These are phyloP conservation scores for Lactarius vividus DNA, from an alignment of 768 basidiomycete species.

Conservation along the genomic window DNA sequence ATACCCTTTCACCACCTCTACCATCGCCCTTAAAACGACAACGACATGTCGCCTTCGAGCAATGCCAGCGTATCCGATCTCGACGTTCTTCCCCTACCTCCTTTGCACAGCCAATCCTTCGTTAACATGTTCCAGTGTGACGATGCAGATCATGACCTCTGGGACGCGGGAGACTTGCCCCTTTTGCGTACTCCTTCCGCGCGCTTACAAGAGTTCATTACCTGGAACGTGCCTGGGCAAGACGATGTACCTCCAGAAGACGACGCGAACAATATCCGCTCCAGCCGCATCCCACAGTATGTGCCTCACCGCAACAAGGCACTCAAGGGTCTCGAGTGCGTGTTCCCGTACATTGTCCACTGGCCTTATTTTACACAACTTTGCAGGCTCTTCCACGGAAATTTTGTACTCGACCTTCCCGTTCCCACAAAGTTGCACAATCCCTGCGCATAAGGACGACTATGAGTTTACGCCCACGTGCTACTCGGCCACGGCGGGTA, in stretches of 20 bases:
- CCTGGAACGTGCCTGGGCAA: slow-evolving; percentile 44
- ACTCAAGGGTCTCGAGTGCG: slow-evolving; percentile 84
- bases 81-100: no score
- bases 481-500: slow-evolving; percentile 85
- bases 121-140: no score
- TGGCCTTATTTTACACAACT: neutral
- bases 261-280: slow-evolving; percentile 56
- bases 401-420: slow-evolving; percentile 85
- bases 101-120: no score
- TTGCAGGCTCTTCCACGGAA: slow-evolving; percentile 79
- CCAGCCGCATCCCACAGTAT: slow-evolving; percentile 87
- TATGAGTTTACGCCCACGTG: slow-evolving; percentile 97
- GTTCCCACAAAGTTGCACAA: slow-evolving; percentile 88
- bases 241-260: slow-evolving; percentile 40
- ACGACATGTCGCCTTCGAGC: no score
- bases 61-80: no score
- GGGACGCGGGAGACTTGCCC: slow-evolving; percentile 64
- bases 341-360: slow-evolving; percentile 23
- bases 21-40: no score
- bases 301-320: slow-evolving; percentile 84
- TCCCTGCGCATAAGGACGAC: slow-evolving; percentile 73
- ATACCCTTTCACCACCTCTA: no score
- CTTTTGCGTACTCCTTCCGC: slow-evolving; percentile 41
- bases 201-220: slow-evolving; percentile 23
- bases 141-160: slow-evolving; percentile 32